Base-by-base conservation (phyloP, 2,329 filamentous ascomycete species). In the Setomelanomma holmii region DNA sequence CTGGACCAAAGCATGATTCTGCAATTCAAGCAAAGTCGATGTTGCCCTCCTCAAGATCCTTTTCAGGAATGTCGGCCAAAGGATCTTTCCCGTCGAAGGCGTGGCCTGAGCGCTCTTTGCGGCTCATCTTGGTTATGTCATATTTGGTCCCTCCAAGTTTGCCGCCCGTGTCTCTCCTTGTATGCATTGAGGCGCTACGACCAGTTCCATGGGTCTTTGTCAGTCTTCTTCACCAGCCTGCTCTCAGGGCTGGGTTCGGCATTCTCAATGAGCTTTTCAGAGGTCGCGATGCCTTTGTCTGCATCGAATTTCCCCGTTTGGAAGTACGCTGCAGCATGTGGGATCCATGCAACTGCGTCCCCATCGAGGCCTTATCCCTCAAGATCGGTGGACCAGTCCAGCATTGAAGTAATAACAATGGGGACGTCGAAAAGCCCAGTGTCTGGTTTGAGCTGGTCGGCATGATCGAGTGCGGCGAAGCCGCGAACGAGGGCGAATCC, bases 121-220 rank as follows among this genome's bases (percentile, higher is more conserved):
- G 47, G 3, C 42, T 41, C 53, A 58, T 52, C 35, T 52, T 56
- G 5, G 53, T 56, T 22, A 64, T 58, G 43, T 61, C 51, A 39
- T 51, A 61, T 6, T 50, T 49, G 4, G 40, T 46, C 4, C 51
- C 49, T 8, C 55, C 59, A 27, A 63, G 47, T 22, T 42, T 38
- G n/a, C 10, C 36, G 27, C 17, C 33, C 39, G 40, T 54, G 21
- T 4, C n/a, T 12, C 4, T 14, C 22, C 22, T 53, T 49, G 35
- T 59, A 59, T 2, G 43, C 23, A 11, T 34, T 51, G 4, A 61
- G 36, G 14, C 36, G 43, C 21, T 21, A 35, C 1, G 17, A 17
- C 61, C 57, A 62, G 5, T 17, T 47, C 56, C 56, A 60, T 11
- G 53, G 55, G 39, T 56, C 55, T 23, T 46, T 48, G 11, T 41